These are phyloP conservation scores for Aspergillus carlsbadensis DNA, from an alignment of 495 filamentous ascomycete genomes.

Conservation along the genomic window DNA sequence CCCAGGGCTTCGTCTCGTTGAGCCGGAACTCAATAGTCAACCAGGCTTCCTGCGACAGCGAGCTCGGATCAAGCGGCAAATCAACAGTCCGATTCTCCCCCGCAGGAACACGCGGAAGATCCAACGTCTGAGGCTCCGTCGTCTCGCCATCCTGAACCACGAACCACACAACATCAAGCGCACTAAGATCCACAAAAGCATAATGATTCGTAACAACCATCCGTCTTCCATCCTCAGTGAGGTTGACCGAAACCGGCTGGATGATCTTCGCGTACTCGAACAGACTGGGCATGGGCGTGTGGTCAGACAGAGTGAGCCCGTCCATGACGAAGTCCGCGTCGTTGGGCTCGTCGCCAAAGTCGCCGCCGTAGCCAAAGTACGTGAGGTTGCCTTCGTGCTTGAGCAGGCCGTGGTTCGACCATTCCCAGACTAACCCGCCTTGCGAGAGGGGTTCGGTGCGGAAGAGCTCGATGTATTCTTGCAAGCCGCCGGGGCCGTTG, in stretches of 20 bases:
- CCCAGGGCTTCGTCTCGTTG: conserved; percentile 41
- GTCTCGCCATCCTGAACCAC: conserved; percentile 37
- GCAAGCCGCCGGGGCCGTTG: conserved; percentile 12
- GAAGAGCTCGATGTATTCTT: conserved; percentile 12
- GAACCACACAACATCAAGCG: conserved; percentile 45
- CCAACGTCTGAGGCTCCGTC: conserved; percentile 12
- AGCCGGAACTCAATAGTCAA: conserved; percentile 47
- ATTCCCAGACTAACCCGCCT: conserved; percentile 16
- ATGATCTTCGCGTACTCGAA: conserved; percentile 33
- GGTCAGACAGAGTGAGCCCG: conserved; percentile 10
- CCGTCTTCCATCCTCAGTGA: conserved; percentile 18
- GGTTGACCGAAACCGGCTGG: conserved; percentile 42
- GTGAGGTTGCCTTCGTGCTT: neutral
- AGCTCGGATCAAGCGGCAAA: neutral
- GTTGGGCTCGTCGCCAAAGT: conserved; percentile 15
- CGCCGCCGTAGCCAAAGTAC: conserved; percentile 14
- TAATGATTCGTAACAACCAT: conserved; percentile 53
- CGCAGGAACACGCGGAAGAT: neutral
- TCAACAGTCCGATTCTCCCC: conserved; percentile 1
- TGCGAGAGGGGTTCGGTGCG: conserved; percentile 6
- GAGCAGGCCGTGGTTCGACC: conserved; percentile 12
- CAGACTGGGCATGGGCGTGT: conserved; percentile 10
- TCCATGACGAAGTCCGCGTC: conserved; percentile 16
- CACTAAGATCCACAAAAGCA: conserved; percentile 51
- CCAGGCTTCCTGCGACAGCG: conserved; percentile 36